Conservation (phyloP, 768 basidiomycete species). For the Chalciporus chontae region DNA sequence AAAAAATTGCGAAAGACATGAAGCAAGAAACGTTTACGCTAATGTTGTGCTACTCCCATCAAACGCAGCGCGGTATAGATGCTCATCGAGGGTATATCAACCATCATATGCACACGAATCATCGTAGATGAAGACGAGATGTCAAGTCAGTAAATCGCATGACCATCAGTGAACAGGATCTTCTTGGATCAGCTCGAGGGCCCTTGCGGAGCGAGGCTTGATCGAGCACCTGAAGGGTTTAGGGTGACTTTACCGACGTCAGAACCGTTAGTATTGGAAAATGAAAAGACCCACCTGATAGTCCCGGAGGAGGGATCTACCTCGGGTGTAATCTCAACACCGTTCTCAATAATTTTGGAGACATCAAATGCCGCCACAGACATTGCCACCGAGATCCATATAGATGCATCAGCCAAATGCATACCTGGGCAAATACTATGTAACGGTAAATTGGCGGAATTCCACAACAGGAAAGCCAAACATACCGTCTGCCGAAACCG, state of each 20-base stretch:
- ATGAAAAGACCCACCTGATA: slow-evolving; percentile 44
- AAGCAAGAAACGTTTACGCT: not conserved
- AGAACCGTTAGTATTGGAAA: not conserved
- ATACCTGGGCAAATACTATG: slow-evolving; percentile 31
- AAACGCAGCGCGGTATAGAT: not conserved
- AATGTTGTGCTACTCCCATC: not conserved
- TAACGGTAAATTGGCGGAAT: slow-evolving; percentile 4
- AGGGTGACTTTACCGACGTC: slow-evolving; percentile 42
- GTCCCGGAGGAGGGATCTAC: slow-evolving; percentile 59
- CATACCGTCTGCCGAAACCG: slow-evolving; percentile 64
- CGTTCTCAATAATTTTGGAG: slow-evolving; percentile 42
- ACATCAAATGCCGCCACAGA: slow-evolving; percentile 50
- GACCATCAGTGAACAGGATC: slow-evolving; percentile 32
- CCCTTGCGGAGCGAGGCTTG: slow-evolving; percentile 57
- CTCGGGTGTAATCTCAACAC: slow-evolving; percentile 48
- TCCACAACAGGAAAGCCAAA: slow-evolving; percentile 7
- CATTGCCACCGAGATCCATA: slow-evolving; percentile 42
- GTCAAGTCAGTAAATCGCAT: not conserved
- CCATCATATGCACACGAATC: not conserved
- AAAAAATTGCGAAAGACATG: not conserved
- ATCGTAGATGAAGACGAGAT: not conserved
- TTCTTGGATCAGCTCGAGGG: slow-evolving; percentile 49
- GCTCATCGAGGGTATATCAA: not conserved
- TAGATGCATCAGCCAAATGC: slow-evolving; percentile 49
- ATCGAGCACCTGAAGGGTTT: slow-evolving; percentile 59